Base-by-base conservation (phyloP, 352 stramenopile genomes). In the Phytophthora sansomeana region DNA sequence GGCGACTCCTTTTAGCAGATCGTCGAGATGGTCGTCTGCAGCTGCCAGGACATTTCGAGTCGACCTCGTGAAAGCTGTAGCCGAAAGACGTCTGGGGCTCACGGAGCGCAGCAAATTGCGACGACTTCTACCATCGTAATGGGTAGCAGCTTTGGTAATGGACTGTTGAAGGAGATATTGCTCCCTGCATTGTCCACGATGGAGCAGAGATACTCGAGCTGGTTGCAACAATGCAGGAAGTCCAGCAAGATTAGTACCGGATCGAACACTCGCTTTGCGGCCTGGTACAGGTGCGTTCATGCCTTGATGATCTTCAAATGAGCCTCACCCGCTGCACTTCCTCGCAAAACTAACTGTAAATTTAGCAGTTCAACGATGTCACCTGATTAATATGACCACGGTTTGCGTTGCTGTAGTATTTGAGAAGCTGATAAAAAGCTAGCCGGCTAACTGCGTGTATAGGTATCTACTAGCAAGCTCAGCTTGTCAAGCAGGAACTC, bases 391-490 rank as follows among this genome's bases (percentile, higher is more conserved):
- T 51, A 36, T 42, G n/a, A n/a, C n/a, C n/a, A n/a, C 61, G 48
- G 47, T 14, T 50, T n/a, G 36, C 41, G 63, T 63, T 58, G 51
- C 51, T 73, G 46, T 69, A 61, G n/a, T n/a, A n/a, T 73, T 70
- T 67, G 51, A 73, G 24, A 68, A 65, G 58, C 51, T 74, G 59
- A 74, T 54, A 66, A 58, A 57, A 69, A 49, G 46, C 46, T 68
- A 60, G 58, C 51, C 42, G 44, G 65, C 51, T 67, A 68, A 68
- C 43, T 72, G 58, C 52, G 46, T 59, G 32, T 73, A 66, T 58
- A 42, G 48, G 66, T 69, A 62, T n/a, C n/a, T n/a, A 48, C 46
- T 57, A 74, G 66, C 66, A 61, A 69, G 53, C 65, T 64, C 58
- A 73, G 51, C 58, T 64, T 48, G 39, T 67, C 58, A 69, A 60